phyloP scores from a whole-genome alignment of 352 stramenopile species.

The Blastocystis sp. region DNA sequence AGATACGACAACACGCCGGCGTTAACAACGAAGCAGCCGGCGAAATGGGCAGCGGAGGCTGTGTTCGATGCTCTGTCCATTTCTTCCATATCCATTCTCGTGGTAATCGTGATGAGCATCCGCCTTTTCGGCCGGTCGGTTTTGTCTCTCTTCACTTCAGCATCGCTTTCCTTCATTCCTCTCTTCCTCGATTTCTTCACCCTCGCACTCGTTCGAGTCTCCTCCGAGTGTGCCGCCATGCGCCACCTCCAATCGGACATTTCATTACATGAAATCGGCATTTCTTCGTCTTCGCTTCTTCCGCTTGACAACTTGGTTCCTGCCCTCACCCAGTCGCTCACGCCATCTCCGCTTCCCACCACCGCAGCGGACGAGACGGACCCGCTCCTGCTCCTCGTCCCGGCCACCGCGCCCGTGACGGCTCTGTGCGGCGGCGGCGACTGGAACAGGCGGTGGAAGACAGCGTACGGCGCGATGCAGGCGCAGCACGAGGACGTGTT shows the following conservation, averaged over 20 bases:
- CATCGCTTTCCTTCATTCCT: not conserved
- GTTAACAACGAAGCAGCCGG: not conserved
- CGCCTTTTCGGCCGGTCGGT: not conserved
- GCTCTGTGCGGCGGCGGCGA: not conserved
- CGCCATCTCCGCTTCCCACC: not conserved
- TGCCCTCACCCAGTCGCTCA: not conserved
- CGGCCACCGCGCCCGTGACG: not conserved
- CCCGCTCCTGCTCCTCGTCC: not conserved
- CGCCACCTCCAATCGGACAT: not conserved
- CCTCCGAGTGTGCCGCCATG: slow-evolving; percentile 2
- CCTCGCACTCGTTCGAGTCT: not conserved
- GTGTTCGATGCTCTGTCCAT: slow-evolving; percentile 9
- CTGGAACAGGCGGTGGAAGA: slow-evolving; percentile 11
- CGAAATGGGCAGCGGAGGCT: not conserved
- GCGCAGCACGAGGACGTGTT: not conserved
- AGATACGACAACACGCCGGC: slow-evolving; percentile 20
- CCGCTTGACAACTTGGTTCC: not conserved
- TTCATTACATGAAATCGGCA: not conserved
- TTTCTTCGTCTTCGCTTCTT: not conserved
- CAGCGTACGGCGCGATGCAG: not conserved
- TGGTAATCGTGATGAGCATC: not conserved
- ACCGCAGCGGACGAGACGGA: not conserved
- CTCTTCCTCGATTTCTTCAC: slow-evolving; percentile 3
- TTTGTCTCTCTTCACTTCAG: not conserved
- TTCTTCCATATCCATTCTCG: not conserved